Base-by-base conservation (phyloP, 148 eudicot species). In the Rhododendron kiyosumense region DNA sequence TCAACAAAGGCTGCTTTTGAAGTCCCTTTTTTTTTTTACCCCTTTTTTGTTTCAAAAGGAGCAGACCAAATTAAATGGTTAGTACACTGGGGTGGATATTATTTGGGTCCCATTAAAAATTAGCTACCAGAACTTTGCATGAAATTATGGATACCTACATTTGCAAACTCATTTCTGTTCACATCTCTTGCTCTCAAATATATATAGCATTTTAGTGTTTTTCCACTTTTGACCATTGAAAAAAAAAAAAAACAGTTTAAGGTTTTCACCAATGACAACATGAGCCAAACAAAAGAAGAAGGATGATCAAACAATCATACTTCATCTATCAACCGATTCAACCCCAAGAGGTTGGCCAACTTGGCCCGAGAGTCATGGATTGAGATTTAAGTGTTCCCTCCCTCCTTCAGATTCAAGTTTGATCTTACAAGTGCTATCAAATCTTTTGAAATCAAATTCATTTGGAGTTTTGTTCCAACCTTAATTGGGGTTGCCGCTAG, bases 1-100 rank as follows among this genome's bases (percentile, higher is more conserved):
- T 84, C 81, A 84, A 84, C 81, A 84, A 84, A 49, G 81, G 22
- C 81, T 77, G 86, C 86, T 57, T 75, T 76, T 7, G 46, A 36
- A 20, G 11, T 76, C 63, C 48, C 10, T 24, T 34, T 28, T 71
- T 49, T 10, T 7, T 51, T 38, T 38, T 4, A 0, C 43, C 14
- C 14, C 61, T 54, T 34, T 28, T 52, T 54, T 76, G 81, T 79
- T 84, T 84, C 51, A 76, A 51, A 71, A 49, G 81, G 46, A 67
- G 61, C 74, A 84, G 49, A 76, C 81, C 81, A 54, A 76, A 76
- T 74, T 41, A 84, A 76, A 54, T 54, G 74, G 22, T 75, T 7
- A 8, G 24, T 34, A 57, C 78, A 38, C 79, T 75, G 17, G 86
- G 81, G 86, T 1, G 74, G 17, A 84, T 34, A 34, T 76, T 26